A percentile compares a stretch with the other conserved stretches of the same genome.
These are phyloP conservation scores for Hyphopichia homilentoma DNA, from an alignment of 805 yeast genomes.

Conservation along the genomic window DNA sequence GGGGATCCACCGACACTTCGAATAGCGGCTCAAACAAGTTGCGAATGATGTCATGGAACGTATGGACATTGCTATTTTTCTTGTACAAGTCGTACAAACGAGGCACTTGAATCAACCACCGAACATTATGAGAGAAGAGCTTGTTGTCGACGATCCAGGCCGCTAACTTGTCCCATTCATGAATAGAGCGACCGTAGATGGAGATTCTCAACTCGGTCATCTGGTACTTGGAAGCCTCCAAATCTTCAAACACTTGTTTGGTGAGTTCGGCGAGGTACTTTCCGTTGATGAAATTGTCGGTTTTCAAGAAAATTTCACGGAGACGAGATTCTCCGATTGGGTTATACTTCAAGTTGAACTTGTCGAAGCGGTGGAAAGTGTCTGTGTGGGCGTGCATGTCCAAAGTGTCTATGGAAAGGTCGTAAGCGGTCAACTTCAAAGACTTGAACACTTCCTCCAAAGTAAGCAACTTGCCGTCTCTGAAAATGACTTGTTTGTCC, in stretches of 20 bases:
- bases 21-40: slow-evolving; percentile 86
- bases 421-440: slow-evolving; percentile 87
- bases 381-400: slow-evolving; percentile 99
- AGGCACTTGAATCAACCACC: slow-evolving; percentile 97
- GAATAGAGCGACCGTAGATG: slow-evolving; percentile 81
- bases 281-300: slow-evolving; percentile 90
- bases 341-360: slow-evolving; percentile 93
- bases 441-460: slow-evolving; percentile 89
- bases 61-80: slow-evolving; percentile 62
- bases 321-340: slow-evolving; percentile 98
- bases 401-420: slow-evolving; percentile 89
- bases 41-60: slow-evolving; percentile 70
- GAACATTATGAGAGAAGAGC: slow-evolving; percentile 84
- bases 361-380: slow-evolving; percentile 96
- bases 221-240: slow-evolving; percentile 93
- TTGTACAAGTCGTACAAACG: slow-evolving; percentile 88
- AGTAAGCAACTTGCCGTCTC: slow-evolving; percentile 88
- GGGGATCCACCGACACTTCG: slow-evolving; percentile 84
- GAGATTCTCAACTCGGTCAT: slow-evolving; percentile 97
- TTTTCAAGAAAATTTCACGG: slow-evolving; percentile 92
- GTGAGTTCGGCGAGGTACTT: slow-evolving; percentile 90
- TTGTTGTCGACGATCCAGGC: slow-evolving; percentile 94
- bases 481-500: slow-evolving; percentile 84
- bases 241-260: slow-evolving; percentile 87
- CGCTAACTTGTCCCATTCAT: slow-evolving; percentile 96